Conservation (phyloP, 177 flowering plant species). For the Vitis hybrid region DNA sequence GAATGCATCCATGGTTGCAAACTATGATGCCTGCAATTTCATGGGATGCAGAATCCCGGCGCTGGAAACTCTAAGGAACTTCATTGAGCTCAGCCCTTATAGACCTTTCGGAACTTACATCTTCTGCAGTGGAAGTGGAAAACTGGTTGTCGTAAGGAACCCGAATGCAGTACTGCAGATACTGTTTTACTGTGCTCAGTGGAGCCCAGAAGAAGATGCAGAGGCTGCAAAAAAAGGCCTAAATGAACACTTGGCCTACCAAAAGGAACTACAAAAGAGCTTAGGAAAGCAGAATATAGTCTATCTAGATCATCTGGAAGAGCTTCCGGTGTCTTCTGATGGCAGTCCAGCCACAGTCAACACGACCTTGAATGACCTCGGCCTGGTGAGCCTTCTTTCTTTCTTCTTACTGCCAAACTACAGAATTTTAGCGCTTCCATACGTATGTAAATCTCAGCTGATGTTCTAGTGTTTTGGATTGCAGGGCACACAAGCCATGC, state of each 20-base stretch:
- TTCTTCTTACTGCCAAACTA: neutral
- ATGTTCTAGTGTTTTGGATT: slow-evolving; percentile 8
- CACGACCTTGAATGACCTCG: slow-evolving; percentile 51
- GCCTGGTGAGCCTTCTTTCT: slow-evolving; percentile 46
- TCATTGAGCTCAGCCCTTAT: too few relatives aligned
- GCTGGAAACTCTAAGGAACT: slow-evolving; percentile 34
- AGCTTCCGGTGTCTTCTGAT: slow-evolving; percentile 42
- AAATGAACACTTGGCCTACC: slow-evolving; percentile 50
- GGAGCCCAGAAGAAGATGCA: slow-evolving; percentile 25
- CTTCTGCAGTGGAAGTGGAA: slow-evolving; percentile 56
- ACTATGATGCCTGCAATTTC: slow-evolving; percentile 53
- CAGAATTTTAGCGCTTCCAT: too few relatives aligned
- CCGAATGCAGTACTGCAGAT: slow-evolving; percentile 76
- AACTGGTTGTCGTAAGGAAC: slow-evolving; percentile 44
- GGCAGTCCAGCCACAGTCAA: slow-evolving; percentile 13
- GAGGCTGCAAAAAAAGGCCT: slow-evolving; percentile 40
- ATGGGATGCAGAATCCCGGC: slow-evolving; percentile 60
- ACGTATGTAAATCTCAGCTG: too few relatives aligned
- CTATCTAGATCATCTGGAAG: slow-evolving; percentile 30
- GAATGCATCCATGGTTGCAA: slow-evolving; percentile 48
- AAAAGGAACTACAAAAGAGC: slow-evolving; percentile 30
- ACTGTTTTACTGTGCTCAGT: slow-evolving; percentile 56
- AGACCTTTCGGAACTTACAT: slow-evolving; percentile 45
- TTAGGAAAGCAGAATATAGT: slow-evolving; percentile 38
- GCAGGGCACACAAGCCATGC: slow-evolving; percentile 66